Percentiles rank a stretch among this genome's conserved stretches.
These are phyloP conservation scores for Backusella tarrabulga DNA, from an alignment of 192 early-diverging fungal genomes.

Conservation along the genomic window DNA sequence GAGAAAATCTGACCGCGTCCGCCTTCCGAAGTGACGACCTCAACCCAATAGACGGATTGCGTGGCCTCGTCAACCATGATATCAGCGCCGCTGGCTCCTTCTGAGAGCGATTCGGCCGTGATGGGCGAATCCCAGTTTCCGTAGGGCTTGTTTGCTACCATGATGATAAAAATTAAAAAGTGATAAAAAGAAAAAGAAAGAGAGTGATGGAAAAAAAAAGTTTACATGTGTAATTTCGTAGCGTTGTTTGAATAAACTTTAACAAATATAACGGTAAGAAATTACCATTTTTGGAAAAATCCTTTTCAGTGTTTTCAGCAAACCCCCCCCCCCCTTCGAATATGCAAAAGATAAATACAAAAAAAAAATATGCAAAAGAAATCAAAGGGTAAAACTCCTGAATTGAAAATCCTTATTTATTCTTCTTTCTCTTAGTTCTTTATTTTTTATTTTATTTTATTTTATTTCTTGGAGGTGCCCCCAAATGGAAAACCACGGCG, in stretches of 20 bases:
- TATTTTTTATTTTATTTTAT: not conserved
- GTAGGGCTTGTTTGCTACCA: constrained; percentile 23
- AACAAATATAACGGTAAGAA: not conserved
- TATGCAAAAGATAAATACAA: constrained; percentile 9
- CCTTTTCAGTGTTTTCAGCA: not conserved
- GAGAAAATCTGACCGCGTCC: constrained; percentile 30
- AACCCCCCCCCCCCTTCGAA: not conserved
- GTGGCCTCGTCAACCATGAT: constrained; percentile 19
- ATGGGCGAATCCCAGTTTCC: constrained; percentile 35
- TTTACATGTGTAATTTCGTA: not conserved
- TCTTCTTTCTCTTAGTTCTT: not conserved
- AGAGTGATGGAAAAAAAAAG: not conserved
- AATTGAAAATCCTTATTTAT: not conserved
- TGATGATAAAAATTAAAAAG: not conserved
- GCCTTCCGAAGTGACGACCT: constrained; percentile 13
- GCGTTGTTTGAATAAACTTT: not conserved
- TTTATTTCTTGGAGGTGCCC: not conserved
- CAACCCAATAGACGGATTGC: constrained; percentile 21
- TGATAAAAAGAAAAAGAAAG: not conserved
- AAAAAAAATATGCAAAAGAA: constrained; percentile 3
- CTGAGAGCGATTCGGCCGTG: constrained; percentile 21
- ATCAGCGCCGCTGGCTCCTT: constrained; percentile 3
- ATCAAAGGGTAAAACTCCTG: not conserved
- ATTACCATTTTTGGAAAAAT: not conserved
- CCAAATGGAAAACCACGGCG: not conserved